Conservation (phyloP, 148 eudicot genomes). For the Diospyros lotus region DNA sequence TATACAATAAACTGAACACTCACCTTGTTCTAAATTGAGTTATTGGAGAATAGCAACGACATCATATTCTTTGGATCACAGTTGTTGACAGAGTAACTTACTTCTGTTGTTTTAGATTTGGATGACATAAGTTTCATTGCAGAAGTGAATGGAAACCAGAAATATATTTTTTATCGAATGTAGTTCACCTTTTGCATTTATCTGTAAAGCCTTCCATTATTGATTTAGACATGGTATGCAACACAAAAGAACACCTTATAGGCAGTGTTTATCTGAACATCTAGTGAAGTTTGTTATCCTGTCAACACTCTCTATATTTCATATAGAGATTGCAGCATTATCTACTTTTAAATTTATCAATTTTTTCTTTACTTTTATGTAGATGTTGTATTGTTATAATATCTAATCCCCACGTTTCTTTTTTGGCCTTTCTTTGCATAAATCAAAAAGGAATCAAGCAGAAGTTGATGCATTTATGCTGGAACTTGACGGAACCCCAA, state of each 20-base stretch:
- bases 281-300: neutral
- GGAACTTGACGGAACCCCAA: constrained; percentile 92
- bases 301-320: neutral
- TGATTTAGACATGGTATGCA: no score
- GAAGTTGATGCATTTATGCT: constrained; percentile 77
- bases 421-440: neutral
- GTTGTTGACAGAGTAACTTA: no score
- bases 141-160: no score
- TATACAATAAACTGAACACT: no score
- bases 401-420: neutral
- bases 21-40: no score
- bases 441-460: constrained; percentile 56
- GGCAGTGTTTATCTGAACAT: neutral
- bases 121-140: no score
- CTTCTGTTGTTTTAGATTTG: no score
- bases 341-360: neutral
- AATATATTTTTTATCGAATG: no score
- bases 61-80: no score
- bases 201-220: no score
- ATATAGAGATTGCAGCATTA: neutral
- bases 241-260: neutral
- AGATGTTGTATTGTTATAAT: constrained; percentile 6
- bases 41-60: no score
- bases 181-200: no score
- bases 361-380: neutral